Conservation (phyloP, 768 basidiomycete species). For the Astraeus odoratus region DNA sequence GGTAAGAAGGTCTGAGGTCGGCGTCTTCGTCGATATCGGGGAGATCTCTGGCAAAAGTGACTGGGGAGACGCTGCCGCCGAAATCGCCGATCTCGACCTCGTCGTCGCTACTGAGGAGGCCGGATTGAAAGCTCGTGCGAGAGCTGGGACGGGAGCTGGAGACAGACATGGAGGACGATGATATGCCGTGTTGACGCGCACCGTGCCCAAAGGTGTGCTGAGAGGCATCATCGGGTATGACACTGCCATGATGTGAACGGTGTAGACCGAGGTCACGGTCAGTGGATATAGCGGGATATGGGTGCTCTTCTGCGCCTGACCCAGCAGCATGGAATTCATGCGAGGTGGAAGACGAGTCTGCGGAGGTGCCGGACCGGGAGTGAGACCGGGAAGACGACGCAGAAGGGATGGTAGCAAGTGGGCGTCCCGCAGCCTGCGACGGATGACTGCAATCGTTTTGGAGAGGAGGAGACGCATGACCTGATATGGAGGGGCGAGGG, state of each 20-base stretch:
- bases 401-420: conserved; percentile 14
- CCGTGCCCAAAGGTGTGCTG: conserved; percentile 45
- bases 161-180: conserved; percentile 33
- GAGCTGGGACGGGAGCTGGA: conserved; percentile 30
- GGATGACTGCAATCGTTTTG: conserved; percentile 28
- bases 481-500: conserved; percentile 38
- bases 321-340: conserved; percentile 9
- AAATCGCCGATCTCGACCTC: conserved; percentile 38
- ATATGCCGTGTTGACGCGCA: conserved; percentile 21
- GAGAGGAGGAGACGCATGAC: conserved; percentile 7
- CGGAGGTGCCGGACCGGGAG: conserved; percentile 7
- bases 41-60: conserved; percentile 35
- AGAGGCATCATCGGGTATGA: conserved; percentile 38
- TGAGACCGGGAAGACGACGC: conserved; percentile 9
- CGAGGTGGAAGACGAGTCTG: neutral
- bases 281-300: conserved; percentile 31
- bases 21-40: conserved; percentile 25
- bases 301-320: conserved; percentile 27
- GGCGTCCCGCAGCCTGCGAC: conserved; percentile 23
- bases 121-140: conserved; percentile 26
- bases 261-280: conserved; percentile 6
- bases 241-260: conserved; percentile 14
- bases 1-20: conserved; percentile 17
- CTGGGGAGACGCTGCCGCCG: conserved; percentile 31
- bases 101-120: conserved; percentile 42